Percentiles rank a stretch among this genome's conserved stretches.
phyloP scores from a whole-genome alignment of 192 early-diverging fungal genomes.

The Linnemannia hyalina region DNA sequence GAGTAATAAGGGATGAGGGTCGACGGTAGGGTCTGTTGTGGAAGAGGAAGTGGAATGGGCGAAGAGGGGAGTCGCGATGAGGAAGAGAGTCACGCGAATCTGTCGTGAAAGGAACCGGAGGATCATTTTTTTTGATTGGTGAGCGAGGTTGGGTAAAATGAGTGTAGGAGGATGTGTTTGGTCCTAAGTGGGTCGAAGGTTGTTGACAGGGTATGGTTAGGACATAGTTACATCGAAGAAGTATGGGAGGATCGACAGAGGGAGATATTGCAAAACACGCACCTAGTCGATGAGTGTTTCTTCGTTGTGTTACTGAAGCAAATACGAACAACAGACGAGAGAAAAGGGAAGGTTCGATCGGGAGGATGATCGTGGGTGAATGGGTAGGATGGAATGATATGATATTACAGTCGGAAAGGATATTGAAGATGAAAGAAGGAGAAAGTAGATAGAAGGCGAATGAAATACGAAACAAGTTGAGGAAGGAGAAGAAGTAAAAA shows the following conservation, averaged over 20 bases:
- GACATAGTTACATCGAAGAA: background rate
- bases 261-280: background rate
- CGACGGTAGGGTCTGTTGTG: background rate
- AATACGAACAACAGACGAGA: background rate
- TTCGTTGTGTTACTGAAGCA: conserved; percentile 3
- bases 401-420: too few relatives aligned
- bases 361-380: background rate
- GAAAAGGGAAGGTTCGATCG: background rate
- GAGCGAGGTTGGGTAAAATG: background rate
- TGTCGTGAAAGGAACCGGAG: background rate
- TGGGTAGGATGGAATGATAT: background rate
- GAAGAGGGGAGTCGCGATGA: background rate
- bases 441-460: too few relatives aligned
- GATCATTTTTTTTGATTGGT: background rate
- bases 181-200: background rate
- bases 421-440: background rate
- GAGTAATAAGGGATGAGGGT: background rate
- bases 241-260: background rate
- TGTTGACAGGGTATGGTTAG: background rate
- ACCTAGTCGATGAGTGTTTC: background rate
- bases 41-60: background rate
- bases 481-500: background rate
- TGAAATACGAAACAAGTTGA: background rate
- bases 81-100: background rate
- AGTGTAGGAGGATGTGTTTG: background rate